Base-by-base conservation (phyloP, 2,329 filamentous ascomycete species). In the Claviceps africana region DNA sequence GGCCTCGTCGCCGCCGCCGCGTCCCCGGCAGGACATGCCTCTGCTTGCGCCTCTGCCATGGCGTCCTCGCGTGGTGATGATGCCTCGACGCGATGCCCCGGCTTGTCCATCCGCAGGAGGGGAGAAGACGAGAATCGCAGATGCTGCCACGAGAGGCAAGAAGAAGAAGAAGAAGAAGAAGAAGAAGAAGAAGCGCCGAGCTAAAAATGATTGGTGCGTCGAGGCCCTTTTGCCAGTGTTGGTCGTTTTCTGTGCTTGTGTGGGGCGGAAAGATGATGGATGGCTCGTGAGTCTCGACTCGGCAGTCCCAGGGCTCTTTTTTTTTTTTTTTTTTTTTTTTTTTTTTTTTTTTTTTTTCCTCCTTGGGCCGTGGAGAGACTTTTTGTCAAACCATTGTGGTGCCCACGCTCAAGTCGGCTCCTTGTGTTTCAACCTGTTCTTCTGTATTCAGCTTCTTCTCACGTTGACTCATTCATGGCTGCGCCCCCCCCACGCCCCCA, bases 1-100 rank as follows among this genome's bases (percentile, higher is more conserved):
- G 75, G 74, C 47, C 57, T 61, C 5, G 60, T 63, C n/a, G 60
- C 63, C n/a, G 60, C 60, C 4, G 53, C 30, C 25, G 54, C 44
- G 21, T 45, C 35, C 8, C 15, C 35, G 25, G 25, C 25, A 28
- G 33, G 33, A 6, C 33, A 17, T 37, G 35, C 17, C 17, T 6
- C 35, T 37, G 4, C 35, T n/a, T 15, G 5, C 8, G 15, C 35
- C 17, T 15, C 15, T n/a, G 15, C 17, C 17, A 4, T 4, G 4
- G 35, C 25, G 25, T 25, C 25, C 25, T n/a, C n/a, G n/a, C n/a
- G 15, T 1, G 35, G 2, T 37, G 15, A 4, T 37, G 35, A 5
- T 37, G 35, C 9, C 35, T n/a, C 35, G 35, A 17, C 35, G 15
- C n/a, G 35, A 5, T 37, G 5, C 15, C 9, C 35, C 35, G 17